Base-by-base conservation (phyloP, 1,139 yeast genomes). In the Pichia kudriavzevii region DNA sequence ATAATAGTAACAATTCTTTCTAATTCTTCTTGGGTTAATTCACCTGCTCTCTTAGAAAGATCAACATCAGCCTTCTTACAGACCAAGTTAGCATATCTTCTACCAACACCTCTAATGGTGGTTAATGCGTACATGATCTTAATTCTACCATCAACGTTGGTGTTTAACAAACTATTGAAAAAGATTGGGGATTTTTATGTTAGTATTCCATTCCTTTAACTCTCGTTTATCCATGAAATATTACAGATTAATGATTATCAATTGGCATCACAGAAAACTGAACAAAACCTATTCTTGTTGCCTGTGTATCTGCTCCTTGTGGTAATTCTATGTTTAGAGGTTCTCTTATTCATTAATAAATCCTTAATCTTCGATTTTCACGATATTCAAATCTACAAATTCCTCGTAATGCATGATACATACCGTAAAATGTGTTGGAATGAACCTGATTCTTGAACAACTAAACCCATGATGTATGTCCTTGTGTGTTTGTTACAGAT, bases 361-460 rank as follows among this genome's bases (percentile, higher is more conserved):
- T n/a, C n/a, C n/a, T n/a, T n/a, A n/a, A n/a, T n/a, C n/a, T n/a
- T n/a, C n/a, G n/a, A n/a, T n/a, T n/a, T n/a, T n/a, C n/a, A n/a
- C n/a, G n/a, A n/a, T n/a, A n/a, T n/a, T n/a, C n/a, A n/a, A n/a
- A n/a, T n/a, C n/a, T n/a, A n/a, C n/a, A n/a, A n/a, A n/a, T n/a
- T n/a, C n/a, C n/a, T n/a, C n/a, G n/a, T n/a, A n/a, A n/a, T n/a
- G n/a, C n/a, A n/a, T n/a, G n/a, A n/a, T n/a, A 80, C 94, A 70
- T 81, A 82, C 94, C 96, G 98, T 77, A 91, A 85, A 77, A 91
- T 91, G 94, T 93, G 99, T 78, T 93, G 98, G 95, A 93, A 91
- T 68, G 93, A 83, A 72, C 95, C 95, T 77, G 84, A 81, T 78
- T 91, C 97, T 74, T 84, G 93, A 72, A 88, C 93, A 74, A 85